These are phyloP conservation scores for Nakazawaea holstii DNA, from an alignment of 805 yeast species.

Conservation along the genomic window DNA sequence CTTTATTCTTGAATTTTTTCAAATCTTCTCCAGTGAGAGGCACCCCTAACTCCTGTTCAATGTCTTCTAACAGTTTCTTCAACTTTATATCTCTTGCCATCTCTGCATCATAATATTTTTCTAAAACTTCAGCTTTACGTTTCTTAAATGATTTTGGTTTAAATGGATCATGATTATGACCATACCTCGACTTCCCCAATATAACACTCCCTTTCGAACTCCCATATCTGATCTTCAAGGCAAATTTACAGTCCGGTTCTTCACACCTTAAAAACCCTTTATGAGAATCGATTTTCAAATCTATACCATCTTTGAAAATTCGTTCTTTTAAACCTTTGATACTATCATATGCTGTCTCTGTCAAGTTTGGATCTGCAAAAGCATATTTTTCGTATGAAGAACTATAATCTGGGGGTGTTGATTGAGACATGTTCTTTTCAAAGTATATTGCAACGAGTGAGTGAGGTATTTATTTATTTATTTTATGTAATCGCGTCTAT, in stretches of 20 bases:
- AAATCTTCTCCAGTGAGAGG: conserved; percentile 7
- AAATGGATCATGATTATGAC: conserved; percentile 1
- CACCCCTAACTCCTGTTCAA: conserved; percentile 7
- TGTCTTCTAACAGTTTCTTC: conserved; percentile 6
- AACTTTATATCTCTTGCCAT: conserved; percentile 4
- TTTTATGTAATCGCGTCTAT: background rate
- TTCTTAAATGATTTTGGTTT: conserved; percentile 1
- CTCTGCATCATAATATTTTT: conserved; percentile 5
- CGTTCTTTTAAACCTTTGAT: conserved; percentile 6
- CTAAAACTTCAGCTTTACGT: conserved; percentile 3
- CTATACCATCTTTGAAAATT: background rate
- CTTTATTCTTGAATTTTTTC: conserved; percentile 11
- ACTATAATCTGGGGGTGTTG: background rate
- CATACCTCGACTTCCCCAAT: conserved; percentile 6
- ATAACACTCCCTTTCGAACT: conserved; percentile 8
- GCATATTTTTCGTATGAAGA: conserved; percentile 3
- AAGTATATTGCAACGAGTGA: too few relatives aligned
- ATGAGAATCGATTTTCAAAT: conserved; percentile 8
- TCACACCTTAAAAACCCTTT: conserved; percentile 10
- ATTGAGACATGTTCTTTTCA: background rate
- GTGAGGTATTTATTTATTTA: too few relatives aligned
- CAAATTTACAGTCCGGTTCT: conserved; percentile 6
- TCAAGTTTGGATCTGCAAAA: conserved; percentile 1
- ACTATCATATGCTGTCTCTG: conserved; percentile 8
- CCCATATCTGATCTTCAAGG: conserved; percentile 9